phyloP scores from a whole-genome alignment of 495 filamentous ascomycete species.

The Penicillium macrosclerotiorum region DNA sequence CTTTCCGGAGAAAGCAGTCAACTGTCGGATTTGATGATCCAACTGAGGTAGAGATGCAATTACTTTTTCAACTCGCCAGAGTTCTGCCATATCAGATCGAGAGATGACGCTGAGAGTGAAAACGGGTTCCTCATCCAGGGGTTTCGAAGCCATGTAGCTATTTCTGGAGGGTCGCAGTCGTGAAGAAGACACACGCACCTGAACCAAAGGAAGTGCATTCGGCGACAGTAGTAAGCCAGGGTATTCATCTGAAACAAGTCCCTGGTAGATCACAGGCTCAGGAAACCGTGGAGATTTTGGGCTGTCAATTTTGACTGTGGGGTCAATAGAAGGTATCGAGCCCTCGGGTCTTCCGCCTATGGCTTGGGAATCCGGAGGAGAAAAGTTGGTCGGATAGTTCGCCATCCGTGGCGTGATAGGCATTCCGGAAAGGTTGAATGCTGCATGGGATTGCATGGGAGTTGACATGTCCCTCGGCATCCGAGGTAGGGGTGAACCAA shows the following conservation, averaged over 20 bases:
- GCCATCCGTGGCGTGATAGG: conserved; percentile 73
- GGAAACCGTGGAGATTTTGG: conserved; percentile 23
- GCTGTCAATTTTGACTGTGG: conserved; percentile 38
- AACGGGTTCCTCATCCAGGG: conserved; percentile 81
- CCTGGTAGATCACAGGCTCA: conserved; percentile 52
- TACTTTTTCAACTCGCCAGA: conserved; percentile 94
- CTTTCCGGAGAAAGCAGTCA: conserved; percentile 61
- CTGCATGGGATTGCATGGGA: conserved; percentile 44
- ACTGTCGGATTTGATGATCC: conserved; percentile 74
- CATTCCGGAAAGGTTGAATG: conserved; percentile 51
- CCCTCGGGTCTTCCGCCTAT: conserved; percentile 10
- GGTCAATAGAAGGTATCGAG: conserved; percentile 41
- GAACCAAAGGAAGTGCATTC: conserved; percentile 83
- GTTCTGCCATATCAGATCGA: conserved; percentile 70
- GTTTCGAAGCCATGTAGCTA: conserved; percentile 68
- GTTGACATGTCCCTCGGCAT: conserved; percentile 62
- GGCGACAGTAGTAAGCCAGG: conserved; percentile 82
- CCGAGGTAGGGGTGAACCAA: conserved; percentile 70
- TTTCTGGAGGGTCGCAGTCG: conserved; percentile 87
- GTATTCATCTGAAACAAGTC: conserved; percentile 77
- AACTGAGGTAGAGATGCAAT: conserved; percentile 75
- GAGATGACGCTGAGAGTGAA: conserved; percentile 86
- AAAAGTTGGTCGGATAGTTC: conserved; percentile 63
- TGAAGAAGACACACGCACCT: conserved; percentile 85
- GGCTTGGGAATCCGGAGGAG: conserved; percentile 29